Conservation (phyloP, 768 basidiomycete species). For the Mycena alexandri region DNA sequence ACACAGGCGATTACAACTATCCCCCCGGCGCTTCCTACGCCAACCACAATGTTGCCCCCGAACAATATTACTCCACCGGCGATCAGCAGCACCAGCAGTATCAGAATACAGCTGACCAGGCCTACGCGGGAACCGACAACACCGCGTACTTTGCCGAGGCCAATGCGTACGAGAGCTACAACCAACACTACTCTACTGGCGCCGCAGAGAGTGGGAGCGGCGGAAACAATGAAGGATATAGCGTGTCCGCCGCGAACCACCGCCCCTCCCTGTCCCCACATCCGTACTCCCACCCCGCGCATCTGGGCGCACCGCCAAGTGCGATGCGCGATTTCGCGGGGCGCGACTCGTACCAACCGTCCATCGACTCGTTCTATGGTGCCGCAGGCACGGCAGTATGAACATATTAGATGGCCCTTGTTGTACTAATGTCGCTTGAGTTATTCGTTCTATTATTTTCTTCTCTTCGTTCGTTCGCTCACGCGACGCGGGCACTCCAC, state of each 20-base stretch:
- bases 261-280: constrained; percentile 34
- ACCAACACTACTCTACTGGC: constrained; percentile 25
- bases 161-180: constrained; percentile 30
- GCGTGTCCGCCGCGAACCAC: constrained; percentile 18
- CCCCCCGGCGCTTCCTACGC: constrained; percentile 33
- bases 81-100: constrained; percentile 4
- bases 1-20: constrained; percentile 33
- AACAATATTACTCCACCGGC: constrained; percentile 9
- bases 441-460: constrained; percentile 29
- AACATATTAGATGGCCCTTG: background rate
- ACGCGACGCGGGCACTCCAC: too few species aligned
- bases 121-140: background rate
- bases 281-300: constrained; percentile 27
- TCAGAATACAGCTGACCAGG: background rate
- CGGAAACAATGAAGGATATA: constrained; percentile 5
- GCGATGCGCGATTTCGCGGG: constrained; percentile 27
- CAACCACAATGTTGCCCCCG: background rate
- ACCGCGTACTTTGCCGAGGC: constrained; percentile 5
- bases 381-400: constrained; percentile 36
- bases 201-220: background rate
- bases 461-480: background rate
- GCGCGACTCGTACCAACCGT: constrained; percentile 40
- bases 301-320: constrained; percentile 26
- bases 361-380: constrained; percentile 43
- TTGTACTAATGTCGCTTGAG: constrained; percentile 5